Base-by-base conservation (phyloP, 192 early-diverging fungal species). In the Coemansia sp. region DNA sequence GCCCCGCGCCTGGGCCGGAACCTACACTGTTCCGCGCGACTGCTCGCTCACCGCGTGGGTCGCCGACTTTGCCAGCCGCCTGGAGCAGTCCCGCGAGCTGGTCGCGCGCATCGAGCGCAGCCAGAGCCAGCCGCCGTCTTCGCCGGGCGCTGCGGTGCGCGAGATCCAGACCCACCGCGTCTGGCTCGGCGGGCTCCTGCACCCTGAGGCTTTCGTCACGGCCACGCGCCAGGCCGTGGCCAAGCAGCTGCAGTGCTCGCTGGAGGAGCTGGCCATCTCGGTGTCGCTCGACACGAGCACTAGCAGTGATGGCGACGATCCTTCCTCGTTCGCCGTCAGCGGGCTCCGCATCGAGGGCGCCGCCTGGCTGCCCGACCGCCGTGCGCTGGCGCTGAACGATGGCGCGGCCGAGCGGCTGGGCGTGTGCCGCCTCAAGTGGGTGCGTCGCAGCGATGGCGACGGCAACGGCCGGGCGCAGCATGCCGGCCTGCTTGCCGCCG, bases 181-280 rank as follows among this genome's bases (percentile, higher is more conserved):
- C n/a, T 94, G 91, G 92, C 69, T 96, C 18, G 95, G 95, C 54
- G 94, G 93, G 0, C 76, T 96, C 18, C 89, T 96, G 74, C 88
- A 87, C 47, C 95, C 95, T 16, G 93, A 95, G 74, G 95, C 95
- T 16, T 96, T 90, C 74, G 84, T 96, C 18, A 97, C 94, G 0
- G 95, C 94, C 21, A 95, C 95, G 12, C 86, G 94, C 42, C 95
- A 97, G 76, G 84, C 87, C 7, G 90, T 87, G 4, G 93, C 95
- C 16, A 91, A 96, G 74, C 74, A 68, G 23, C 66, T 86, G 16
- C 68, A 79, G 16, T 92, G 89, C 86, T 95, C 94, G 50, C 70
- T 97, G 45, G 95, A 97, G 76, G 89, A 95, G 72, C 82, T 96
- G 16, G 70, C 68, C 23, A 68, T 96, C 15, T 71, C 83, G 45